A percentile compares a stretch with the other conserved stretches of the same genome.
These are phyloP conservation scores for Rhododendron vialii DNA, from an alignment of 148 eudicot species.

Conservation along the genomic window DNA sequence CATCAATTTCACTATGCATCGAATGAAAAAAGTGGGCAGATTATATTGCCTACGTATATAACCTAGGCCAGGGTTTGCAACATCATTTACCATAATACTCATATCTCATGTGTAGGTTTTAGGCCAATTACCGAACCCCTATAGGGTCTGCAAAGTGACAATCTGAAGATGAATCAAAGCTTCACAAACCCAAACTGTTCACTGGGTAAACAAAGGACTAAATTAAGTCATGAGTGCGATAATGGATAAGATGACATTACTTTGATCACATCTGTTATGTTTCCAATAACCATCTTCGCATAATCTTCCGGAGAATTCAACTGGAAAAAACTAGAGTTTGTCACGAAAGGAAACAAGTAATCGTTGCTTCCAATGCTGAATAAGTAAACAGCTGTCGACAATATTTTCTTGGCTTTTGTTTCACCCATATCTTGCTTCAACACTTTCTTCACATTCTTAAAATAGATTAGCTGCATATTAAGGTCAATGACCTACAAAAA, in stretches of 20 bases:
- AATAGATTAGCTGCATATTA: conserved; percentile 38
- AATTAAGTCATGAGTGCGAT: too few species aligned
- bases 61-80: too few species aligned
- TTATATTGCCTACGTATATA: too few species aligned
- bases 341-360: conserved; percentile 15
- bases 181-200: too few species aligned
- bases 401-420: conserved; percentile 17
- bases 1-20: too few species aligned
- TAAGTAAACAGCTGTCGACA: conserved; percentile 7
- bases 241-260: conserved; percentile 11
- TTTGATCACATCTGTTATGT: conserved; percentile 18
- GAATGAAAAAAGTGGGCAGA: too few species aligned
- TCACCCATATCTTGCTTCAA: conserved; percentile 29
- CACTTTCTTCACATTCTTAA: conserved; percentile 28
- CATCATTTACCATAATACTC: too few species aligned
- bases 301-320: conserved; percentile 3
- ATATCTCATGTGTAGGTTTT: too few species aligned
- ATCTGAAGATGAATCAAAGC: too few species aligned
- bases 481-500: conserved; percentile 13
- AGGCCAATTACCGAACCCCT: too few species aligned
- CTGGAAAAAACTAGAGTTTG: conserved; percentile 3
- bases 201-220: too few species aligned
- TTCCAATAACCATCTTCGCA: conserved; percentile 24
- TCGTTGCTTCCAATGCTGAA: conserved; percentile 26
- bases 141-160: too few species aligned